phyloP scores from a whole-genome alignment of 352 stramenopile genomes.

The Peronospora farinosa region DNA sequence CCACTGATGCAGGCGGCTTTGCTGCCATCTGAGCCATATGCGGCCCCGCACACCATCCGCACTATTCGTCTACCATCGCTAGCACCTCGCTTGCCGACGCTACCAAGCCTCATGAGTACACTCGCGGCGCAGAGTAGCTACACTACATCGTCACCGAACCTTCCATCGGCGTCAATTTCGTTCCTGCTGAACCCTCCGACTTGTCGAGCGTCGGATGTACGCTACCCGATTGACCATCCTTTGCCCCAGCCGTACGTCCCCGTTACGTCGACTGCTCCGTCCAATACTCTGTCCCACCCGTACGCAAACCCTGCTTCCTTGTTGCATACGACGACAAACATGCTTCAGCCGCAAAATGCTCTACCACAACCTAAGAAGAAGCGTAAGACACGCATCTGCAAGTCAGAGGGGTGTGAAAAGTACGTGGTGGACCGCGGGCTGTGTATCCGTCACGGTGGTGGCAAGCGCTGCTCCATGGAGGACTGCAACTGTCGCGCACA shows the following conservation, averaged over 20 bases:
- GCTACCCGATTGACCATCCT: slow-evolving; percentile 10
- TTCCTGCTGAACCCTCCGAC: slow-evolving; percentile 31
- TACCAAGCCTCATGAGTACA: slow-evolving; percentile 31
- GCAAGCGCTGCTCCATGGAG: slow-evolving; percentile 47
- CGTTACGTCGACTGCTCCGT: slow-evolving; percentile 4
- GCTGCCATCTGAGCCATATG: slow-evolving; percentile 17
- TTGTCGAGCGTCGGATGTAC: slow-evolving; percentile 1
- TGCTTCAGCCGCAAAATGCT: slow-evolving; percentile 9
- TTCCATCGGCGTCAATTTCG: slow-evolving; percentile 27
- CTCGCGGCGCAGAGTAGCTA: slow-evolving; percentile 16
- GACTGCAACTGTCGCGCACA: slow-evolving; percentile 48
- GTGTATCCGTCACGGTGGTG: slow-evolving; percentile 39
- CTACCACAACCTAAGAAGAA: slow-evolving; percentile 32
- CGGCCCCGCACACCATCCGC: slow-evolving; percentile 19
- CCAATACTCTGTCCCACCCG: slow-evolving; percentile 23
- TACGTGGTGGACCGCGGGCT: slow-evolving; percentile 56
- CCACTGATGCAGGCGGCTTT: slow-evolving; percentile 25
- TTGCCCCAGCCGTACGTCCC: slow-evolving; percentile 10
- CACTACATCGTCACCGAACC: slow-evolving; percentile 15
- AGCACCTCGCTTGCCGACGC: slow-evolving; percentile 23
- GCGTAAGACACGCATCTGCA: slow-evolving; percentile 45
- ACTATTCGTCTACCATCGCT: slow-evolving; percentile 33
- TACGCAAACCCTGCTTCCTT: slow-evolving; percentile 16
- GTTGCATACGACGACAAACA: slow-evolving; percentile 5
- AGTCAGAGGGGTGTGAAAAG: slow-evolving; percentile 41